A percentile compares a stretch with the other conserved stretches of the same genome.
Conservation (phyloP, 1,139 yeast species). For the Geotrichum fermentans region DNA sequence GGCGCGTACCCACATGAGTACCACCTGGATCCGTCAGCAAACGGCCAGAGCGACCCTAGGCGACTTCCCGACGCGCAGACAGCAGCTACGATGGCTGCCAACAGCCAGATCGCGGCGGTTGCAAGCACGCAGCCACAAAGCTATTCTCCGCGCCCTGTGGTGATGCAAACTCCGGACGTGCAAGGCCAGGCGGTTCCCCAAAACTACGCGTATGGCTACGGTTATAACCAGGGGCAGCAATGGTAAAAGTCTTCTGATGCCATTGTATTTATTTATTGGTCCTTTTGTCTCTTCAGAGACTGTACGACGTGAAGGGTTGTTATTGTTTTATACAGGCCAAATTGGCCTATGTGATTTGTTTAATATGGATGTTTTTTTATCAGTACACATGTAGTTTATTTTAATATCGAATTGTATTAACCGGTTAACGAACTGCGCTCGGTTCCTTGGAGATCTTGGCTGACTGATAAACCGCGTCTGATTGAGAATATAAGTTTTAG, state of each 20-base stretch:
- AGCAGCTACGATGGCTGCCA: not conserved
- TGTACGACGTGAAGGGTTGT: not conserved
- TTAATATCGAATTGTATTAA: no score
- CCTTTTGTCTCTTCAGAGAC: not conserved
- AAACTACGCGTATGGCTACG: slow-evolving; percentile 9
- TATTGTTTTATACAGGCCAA: not conserved
- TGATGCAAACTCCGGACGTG: slow-evolving; percentile 10
- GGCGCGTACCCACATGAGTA: slow-evolving; percentile 8
- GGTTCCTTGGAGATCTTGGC: no score
- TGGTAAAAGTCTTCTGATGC: no score
- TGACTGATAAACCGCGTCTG: no score
- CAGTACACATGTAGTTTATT: no score
- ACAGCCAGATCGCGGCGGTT: not conserved
- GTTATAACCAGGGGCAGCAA: slow-evolving; percentile 1
- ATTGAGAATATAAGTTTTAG: no score
- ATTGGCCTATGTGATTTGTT: no score
- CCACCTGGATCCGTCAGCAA: slow-evolving; percentile 1
- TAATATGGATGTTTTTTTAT: no score
- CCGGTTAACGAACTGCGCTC: no score
- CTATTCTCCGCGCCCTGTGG: slow-evolving; percentile 10
- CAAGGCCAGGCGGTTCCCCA: slow-evolving; percentile 12
- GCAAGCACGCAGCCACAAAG: slow-evolving; percentile 5
- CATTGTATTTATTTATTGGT: no score
- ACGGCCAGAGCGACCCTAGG: not conserved
- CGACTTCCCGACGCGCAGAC: slow-evolving; percentile 4